Conservation (phyloP, 208 protist genomes). For the Leishmania guyanensis region DNA sequence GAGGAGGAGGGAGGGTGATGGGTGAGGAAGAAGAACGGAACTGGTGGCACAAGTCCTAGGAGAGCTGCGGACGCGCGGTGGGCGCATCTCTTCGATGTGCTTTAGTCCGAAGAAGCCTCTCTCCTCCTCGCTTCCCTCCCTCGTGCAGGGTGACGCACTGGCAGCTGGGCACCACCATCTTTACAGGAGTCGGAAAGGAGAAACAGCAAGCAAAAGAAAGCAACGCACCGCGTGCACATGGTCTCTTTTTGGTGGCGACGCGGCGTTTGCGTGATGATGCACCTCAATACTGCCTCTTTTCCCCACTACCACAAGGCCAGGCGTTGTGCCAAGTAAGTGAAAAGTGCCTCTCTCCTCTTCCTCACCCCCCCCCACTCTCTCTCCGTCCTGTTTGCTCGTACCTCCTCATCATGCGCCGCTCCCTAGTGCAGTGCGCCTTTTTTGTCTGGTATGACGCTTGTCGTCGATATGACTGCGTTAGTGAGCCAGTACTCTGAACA, state of each 20-base stretch:
- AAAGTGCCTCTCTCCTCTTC: not conserved
- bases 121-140: not conserved
- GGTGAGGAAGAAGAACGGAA: not conserved
- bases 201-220: not conserved
- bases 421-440: not conserved
- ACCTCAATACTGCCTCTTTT: not conserved
- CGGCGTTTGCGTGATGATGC: not conserved
- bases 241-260: not conserved
- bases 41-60: not conserved
- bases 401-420: not conserved
- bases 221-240: not conserved
- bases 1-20: conserved; percentile 15
- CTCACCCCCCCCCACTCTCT: not conserved
- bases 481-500: not conserved
- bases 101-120: not conserved
- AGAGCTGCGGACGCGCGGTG: not conserved
- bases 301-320: not conserved
- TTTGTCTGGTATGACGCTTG: not conserved
- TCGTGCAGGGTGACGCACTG: not conserved
- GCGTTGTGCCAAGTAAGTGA: not conserved
- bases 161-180: not conserved
- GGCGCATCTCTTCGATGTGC: not conserved
- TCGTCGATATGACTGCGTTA: not conserved
- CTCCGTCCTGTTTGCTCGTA: not conserved
- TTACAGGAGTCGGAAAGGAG: not conserved